Conservation (phyloP, 192 early-diverging fungal genomes). For the Funneliformis geosporum region DNA sequence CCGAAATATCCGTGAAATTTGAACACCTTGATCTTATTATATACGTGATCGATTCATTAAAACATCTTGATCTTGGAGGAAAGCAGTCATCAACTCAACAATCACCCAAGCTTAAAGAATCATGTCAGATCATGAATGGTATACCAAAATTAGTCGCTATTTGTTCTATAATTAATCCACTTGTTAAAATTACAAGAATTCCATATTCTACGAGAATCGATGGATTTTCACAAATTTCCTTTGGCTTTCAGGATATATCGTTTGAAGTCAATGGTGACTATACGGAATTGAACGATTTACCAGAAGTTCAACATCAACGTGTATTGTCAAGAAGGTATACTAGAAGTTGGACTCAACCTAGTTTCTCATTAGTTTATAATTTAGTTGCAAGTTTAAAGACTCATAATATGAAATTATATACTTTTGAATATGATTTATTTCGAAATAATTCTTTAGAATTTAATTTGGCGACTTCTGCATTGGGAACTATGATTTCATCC, state of each 20-base stretch:
- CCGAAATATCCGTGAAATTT: not conserved
- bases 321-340: slow-evolving; percentile 18
- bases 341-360: slow-evolving; percentile 16
- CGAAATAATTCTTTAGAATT: slow-evolving; percentile 23
- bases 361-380: slow-evolving; percentile 30
- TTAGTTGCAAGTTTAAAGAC: slow-evolving; percentile 24
- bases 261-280: slow-evolving; percentile 29
- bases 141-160: slow-evolving; percentile 21
- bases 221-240: slow-evolving; percentile 4
- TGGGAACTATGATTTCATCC: not conserved
- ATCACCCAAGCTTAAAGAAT: not conserved
- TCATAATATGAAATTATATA: slow-evolving; percentile 15
- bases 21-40: not conserved
- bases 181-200: slow-evolving; percentile 22
- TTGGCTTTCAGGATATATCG: slow-evolving; percentile 28
- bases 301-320: not conserved
- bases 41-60: not conserved
- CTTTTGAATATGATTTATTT: slow-evolving; percentile 14
- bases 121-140: not conserved
- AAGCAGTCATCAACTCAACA: not conserved
- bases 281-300: slow-evolving; percentile 21
- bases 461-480: not conserved
- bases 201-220: not conserved
- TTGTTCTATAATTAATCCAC: not conserved
- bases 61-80: not conserved